phyloP scores from a whole-genome alignment of 148 eudicot species.

The Cornus florida region DNA sequence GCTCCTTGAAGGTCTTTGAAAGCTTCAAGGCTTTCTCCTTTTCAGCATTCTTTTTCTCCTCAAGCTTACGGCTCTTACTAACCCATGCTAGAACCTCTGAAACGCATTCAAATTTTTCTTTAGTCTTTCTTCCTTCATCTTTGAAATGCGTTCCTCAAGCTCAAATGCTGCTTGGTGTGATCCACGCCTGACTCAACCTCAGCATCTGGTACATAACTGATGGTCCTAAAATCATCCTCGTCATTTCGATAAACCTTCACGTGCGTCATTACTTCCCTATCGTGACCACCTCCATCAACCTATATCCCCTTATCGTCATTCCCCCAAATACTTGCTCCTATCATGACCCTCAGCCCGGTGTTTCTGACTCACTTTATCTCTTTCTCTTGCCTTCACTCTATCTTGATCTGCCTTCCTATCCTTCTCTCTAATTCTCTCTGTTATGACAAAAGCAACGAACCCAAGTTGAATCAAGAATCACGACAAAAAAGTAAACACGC shows the following conservation, averaged over 20 bases:
- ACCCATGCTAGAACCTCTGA: constrained; percentile 61
- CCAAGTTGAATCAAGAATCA: too few species aligned
- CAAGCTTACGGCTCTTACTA: constrained; percentile 72
- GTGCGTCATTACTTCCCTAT: constrained; percentile 26
- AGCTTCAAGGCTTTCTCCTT: constrained; percentile 76
- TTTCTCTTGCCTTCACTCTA: constrained; percentile 51
- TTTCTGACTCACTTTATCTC: constrained; percentile 50
- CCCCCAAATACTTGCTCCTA: constrained; percentile 37
- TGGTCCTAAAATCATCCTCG: constrained; percentile 30
- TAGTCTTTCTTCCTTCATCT: constrained; percentile 79
- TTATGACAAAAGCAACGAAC: too few species aligned
- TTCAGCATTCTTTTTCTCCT: constrained; percentile 63
- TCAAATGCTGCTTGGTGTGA: constrained; percentile 37
- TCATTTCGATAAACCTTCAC: constrained; percentile 28
- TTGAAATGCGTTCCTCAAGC: constrained; percentile 60
- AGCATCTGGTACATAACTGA: constrained; percentile 32
- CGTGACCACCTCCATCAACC: constrained; percentile 37
- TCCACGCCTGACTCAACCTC: constrained; percentile 32
- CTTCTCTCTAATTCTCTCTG: constrained; percentile 49
- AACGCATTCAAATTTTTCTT: constrained; percentile 40
- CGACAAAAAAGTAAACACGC: too few species aligned
- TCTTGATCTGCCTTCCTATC: constrained; percentile 55
- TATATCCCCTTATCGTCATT: constrained; percentile 35
- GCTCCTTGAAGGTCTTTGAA: constrained; percentile 84
- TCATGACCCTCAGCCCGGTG: constrained; percentile 57